phyloP scores from a whole-genome alignment of 176 grass and related monocot genomes.

The Juncus effusus region DNA sequence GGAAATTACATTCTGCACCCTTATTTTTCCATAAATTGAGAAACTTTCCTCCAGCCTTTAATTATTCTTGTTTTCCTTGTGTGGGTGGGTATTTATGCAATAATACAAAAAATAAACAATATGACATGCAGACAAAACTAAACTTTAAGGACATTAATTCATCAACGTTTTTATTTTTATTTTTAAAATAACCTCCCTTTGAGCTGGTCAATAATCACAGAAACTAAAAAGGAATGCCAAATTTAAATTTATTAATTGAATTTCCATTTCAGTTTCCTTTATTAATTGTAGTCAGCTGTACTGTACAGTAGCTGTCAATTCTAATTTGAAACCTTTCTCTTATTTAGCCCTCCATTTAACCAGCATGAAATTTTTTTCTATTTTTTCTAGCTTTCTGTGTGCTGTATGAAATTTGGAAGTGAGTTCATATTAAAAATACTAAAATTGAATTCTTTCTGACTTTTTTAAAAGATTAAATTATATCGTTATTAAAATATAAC shows the following conservation, averaged over 20 bases:
- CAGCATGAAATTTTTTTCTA: slow-evolving; percentile 4
- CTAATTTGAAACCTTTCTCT: not conserved
- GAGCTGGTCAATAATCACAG: not conserved
- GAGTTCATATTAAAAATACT: slow-evolving; percentile 2
- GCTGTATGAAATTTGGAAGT: not conserved
- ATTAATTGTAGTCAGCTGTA: slow-evolving; percentile 4
- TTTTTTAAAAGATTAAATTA: not conserved
- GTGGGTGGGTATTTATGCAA: not conserved
- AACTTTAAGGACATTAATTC: not conserved
- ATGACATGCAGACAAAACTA: not conserved
- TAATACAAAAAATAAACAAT: not conserved
- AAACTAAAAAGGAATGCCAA: not conserved
- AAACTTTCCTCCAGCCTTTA: not conserved
- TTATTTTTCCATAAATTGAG: not conserved
- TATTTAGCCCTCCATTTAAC: not conserved
- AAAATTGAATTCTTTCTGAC: slow-evolving; percentile 6
- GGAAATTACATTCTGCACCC: slow-evolving; percentile 13
- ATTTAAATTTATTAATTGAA: not conserved
- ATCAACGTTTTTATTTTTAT: not conserved
- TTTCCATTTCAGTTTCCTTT: not conserved
- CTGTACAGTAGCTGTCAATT: not conserved
- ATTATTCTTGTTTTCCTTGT: not conserved
- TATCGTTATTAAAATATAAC: too few species aligned
- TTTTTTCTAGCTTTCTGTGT: not conserved
- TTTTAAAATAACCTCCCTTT: not conserved